Base-by-base conservation (phyloP, 1,139 yeast genomes). In the Scheffersomyces parashehatae region DNA sequence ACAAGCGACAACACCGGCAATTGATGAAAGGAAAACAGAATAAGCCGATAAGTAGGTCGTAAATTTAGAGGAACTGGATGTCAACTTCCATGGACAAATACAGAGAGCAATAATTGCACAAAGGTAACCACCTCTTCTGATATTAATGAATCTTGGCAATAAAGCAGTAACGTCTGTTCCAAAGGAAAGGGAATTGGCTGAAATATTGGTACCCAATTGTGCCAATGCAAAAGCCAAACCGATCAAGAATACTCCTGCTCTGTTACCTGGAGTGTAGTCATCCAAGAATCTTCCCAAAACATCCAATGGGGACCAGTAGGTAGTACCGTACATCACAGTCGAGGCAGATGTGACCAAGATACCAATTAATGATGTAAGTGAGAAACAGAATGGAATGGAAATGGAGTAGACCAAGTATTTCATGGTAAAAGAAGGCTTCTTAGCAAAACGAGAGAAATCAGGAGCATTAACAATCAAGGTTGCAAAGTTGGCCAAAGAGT, bases 81-180 rank as follows among this genome's bases (percentile, higher is more conserved):
- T 77, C 58, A 90, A 78, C 55, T 88, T 84, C 97, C 97, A 90
- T 44, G 97, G 97, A 59, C 91, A 86, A 51, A 89, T 83, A 46
- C 85, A 81, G 51, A 86, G 77, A 0, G 95, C 95, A 53, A 89
- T 68, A 5, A 73, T 65, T 0, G 96, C 96, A 73, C 96, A 88
- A 43, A 90, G 68, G 58, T 82, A 85, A 3, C 90, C 85, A 41
- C 90, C 86, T 55, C 97, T 82, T 47, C 70, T 55, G 35, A 67
- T 67, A 67, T 85, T 88, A 59, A 90, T 71, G 64, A 73, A 88
- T 47, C 84, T 74, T 32, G 97, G 97, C 39, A 88, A 63, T 51
- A 90, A 62, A 2, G 97, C 95, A 11, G 96, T 81, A 69, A 88
- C 81, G 67, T 90, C 97, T 3, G 96, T 89, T 60, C 97, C 97